A percentile compares a stretch with the other conserved stretches of the same genome.
Evolutionary conservation across 306 rosid species (phyloP).

Genomic region (Cucumis melo): DNA sequence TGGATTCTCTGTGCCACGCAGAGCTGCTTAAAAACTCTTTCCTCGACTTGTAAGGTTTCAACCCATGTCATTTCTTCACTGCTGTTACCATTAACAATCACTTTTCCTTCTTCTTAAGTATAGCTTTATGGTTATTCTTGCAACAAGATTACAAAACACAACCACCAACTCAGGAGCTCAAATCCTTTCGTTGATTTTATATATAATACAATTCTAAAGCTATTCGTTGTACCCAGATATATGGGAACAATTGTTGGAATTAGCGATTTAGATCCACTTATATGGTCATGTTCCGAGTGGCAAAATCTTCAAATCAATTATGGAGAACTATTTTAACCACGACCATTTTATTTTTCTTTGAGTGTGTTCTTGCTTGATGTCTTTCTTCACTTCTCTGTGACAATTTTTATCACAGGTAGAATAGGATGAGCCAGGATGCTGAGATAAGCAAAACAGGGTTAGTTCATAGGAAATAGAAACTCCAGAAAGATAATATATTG

Average conservation of each 20-base stretch:
- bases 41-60: conserved; percentile 55
- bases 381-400: not conserved
- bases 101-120: not conserved
- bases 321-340: not conserved
- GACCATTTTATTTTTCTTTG: not conserved
- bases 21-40: conserved; percentile 93
- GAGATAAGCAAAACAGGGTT: conserved; percentile 83
- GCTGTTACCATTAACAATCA: not conserved
- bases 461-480: conserved; percentile 95
- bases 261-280: conserved; percentile 76
- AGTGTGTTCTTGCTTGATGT: not conserved
- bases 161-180: conserved; percentile 84
- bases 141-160: conserved; percentile 77
- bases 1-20: conserved; percentile 85
- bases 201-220: not conserved
- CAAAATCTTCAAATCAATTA: conserved; percentile 73
- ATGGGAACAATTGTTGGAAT: conserved; percentile 85
- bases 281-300: conserved; percentile 98
- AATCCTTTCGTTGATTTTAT: not conserved
- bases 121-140: not conserved
- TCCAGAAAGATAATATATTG: no score
- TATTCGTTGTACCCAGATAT: conserved; percentile 29
- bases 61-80: not conserved
- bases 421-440: conserved; percentile 99
- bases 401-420: no score